Evolutionary conservation across 129 eudicot species (phyloP).

Genomic region (Escallonia herrerae): DNA sequence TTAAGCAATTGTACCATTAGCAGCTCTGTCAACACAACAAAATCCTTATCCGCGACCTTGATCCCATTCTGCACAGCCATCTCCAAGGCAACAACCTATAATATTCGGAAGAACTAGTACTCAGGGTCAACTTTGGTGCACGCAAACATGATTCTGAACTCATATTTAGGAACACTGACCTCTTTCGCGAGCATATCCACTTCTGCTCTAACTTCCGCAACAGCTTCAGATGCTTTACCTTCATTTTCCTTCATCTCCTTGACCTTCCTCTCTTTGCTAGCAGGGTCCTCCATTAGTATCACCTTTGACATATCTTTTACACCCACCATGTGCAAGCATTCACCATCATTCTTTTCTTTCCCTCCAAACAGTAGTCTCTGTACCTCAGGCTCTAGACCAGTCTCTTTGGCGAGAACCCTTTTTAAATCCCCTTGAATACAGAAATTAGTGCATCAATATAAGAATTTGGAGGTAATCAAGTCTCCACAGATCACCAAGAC

Average conservation of each 20-base stretch:
- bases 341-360: constrained; percentile 51
- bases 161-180: constrained; percentile 17
- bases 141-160: neutral
- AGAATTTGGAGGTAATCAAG: neutral
- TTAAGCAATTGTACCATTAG: constrained; percentile 57
- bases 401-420: constrained; percentile 32
- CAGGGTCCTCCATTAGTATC: constrained; percentile 61
- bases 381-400: constrained; percentile 40
- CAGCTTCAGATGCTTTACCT: constrained; percentile 26
- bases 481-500: neutral
- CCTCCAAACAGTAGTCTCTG: constrained; percentile 55
- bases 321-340: constrained; percentile 50
- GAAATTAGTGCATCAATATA: neutral
- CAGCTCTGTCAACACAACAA: constrained; percentile 41
- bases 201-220: constrained; percentile 36
- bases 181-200: constrained; percentile 51
- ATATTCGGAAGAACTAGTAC: neutral
- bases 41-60: constrained; percentile 35
- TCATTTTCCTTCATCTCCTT: constrained; percentile 25
- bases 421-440: constrained; percentile 40
- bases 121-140: no score
- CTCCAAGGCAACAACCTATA: constrained; percentile 42
- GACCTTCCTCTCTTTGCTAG: constrained; percentile 51
- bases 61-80: constrained; percentile 25
- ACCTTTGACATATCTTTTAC: constrained; percentile 56